Evolutionary conservation across 2,329 filamentous ascomycete genomes (phyloP).

Genomic region (Arthrobotrys musiformis): DNA sequence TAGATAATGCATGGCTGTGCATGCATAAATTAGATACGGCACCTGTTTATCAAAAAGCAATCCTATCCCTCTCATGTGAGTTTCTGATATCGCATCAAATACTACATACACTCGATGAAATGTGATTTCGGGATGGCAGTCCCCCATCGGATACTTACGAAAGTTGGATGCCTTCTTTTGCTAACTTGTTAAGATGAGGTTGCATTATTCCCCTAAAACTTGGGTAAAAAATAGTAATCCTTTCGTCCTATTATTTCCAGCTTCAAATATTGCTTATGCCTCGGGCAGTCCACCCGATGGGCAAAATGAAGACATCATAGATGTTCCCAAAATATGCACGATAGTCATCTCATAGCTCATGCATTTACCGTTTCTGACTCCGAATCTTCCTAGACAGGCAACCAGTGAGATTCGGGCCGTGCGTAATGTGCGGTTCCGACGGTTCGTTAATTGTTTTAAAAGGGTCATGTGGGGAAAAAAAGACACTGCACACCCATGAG

Average conservation of each 20-base stretch:
- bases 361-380: neutral
- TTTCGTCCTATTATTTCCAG: slow-evolving; percentile 12
- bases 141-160: neutral
- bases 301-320: slow-evolving; percentile 6
- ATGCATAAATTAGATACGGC: neutral
- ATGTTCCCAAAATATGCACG: neutral
- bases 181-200: neutral
- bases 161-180: neutral
- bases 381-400: slow-evolving; percentile 16
- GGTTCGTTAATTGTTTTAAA: neutral
- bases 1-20: slow-evolving; percentile 45
- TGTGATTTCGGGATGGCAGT: neutral
- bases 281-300: neutral
- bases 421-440: neutral
- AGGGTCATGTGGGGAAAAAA: slow-evolving; percentile 22
- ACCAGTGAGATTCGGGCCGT: slow-evolving; percentile 12
- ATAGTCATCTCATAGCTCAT: neutral
- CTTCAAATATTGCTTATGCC: neutral
- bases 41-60: neutral
- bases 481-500: neutral
- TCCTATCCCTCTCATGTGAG: neutral
- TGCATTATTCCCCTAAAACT: neutral
- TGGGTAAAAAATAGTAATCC: neutral
- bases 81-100: too few species aligned
- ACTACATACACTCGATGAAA: neutral